Percentiles rank a stretch among this genome's conserved stretches.
Conservation (phyloP, 805 yeast species). For the Lipomyces chichibuensis region DNA sequence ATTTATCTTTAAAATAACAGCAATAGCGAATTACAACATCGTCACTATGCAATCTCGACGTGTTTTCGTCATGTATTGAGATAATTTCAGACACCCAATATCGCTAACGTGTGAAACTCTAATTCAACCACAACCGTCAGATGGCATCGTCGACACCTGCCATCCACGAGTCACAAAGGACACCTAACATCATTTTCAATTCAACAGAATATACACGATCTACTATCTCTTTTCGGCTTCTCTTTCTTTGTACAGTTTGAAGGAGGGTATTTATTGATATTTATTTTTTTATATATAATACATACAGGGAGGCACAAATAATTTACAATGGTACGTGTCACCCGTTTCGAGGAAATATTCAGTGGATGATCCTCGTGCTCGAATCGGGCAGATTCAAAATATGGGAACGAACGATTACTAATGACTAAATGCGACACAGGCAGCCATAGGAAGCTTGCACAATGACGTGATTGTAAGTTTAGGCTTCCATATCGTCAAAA, state of each 20-base stretch:
- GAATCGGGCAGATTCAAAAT: neutral
- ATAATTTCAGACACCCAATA: too few species aligned
- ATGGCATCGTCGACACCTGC: neutral
- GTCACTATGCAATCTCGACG: neutral
- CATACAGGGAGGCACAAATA: neutral
- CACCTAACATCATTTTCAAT: neutral
- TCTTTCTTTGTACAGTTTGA: neutral
- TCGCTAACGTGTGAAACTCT: neutral
- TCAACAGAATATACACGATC: neutral
- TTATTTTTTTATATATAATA: neutral
- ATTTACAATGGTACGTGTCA: neutral
- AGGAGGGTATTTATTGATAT: neutral
- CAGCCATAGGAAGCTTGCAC: conserved; percentile 23
- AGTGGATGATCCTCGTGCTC: neutral
- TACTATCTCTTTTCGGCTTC: neutral
- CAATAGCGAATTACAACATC: neutral
- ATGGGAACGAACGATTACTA: neutral
- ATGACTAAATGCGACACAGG: neutral
- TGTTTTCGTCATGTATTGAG: too few species aligned
- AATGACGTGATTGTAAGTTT: conserved; percentile 28
- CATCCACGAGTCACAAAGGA: neutral
- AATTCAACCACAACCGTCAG: too few species aligned
- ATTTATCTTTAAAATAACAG: too few species aligned
- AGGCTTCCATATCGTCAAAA: neutral
- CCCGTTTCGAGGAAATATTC: neutral